Percentiles rank a stretch among this genome's conserved stretches.
Conservation (phyloP, 2,329 filamentous ascomycete genomes). For the Corynespora cassiicola region DNA sequence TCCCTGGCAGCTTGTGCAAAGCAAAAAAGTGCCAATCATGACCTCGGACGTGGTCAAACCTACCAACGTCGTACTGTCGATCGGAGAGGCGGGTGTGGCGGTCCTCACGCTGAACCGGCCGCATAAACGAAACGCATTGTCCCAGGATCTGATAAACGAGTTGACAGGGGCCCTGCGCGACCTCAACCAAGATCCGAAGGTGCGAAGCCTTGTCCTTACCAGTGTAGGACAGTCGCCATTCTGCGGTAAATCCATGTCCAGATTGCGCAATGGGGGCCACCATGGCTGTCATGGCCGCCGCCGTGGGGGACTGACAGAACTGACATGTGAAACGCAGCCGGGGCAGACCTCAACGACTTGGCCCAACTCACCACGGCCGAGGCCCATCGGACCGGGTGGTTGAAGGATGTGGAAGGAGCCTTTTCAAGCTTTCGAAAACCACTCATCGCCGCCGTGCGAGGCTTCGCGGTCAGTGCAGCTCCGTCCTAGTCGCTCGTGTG, state of each 20-base stretch:
- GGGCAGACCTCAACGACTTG: constrained; percentile 98
- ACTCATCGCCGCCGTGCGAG: constrained; percentile 88
- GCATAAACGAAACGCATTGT: constrained; percentile 65
- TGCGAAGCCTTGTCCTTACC: constrained; percentile 66
- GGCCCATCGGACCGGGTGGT: constrained; percentile 86
- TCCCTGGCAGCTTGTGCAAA: too few relatives aligned
- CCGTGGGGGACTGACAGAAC: background rate
- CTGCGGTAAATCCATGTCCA: constrained; percentile 54
- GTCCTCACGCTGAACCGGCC: constrained; percentile 60
- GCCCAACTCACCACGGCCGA: constrained; percentile 81
- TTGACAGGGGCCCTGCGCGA: constrained; percentile 30
- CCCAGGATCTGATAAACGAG: constrained; percentile 52
- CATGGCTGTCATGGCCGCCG: background rate
- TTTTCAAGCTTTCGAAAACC: constrained; percentile 85
- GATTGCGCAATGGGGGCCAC: background rate
- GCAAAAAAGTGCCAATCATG: constrained; percentile 7
- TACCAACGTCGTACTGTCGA: constrained; percentile 13
- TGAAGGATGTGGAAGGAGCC: constrained; percentile 86
- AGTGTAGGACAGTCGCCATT: constrained; percentile 82
- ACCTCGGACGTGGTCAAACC: constrained; percentile 4
- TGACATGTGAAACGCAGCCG: constrained; percentile 59
- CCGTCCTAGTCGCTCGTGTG: background rate
- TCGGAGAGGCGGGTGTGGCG: constrained; percentile 46
- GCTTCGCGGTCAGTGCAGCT: constrained; percentile 66
- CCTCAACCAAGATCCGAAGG: constrained; percentile 18